Evolutionary conservation across 768 basidiomycete genomes (phyloP).

Genomic region (Mrakia gelida): DNA sequence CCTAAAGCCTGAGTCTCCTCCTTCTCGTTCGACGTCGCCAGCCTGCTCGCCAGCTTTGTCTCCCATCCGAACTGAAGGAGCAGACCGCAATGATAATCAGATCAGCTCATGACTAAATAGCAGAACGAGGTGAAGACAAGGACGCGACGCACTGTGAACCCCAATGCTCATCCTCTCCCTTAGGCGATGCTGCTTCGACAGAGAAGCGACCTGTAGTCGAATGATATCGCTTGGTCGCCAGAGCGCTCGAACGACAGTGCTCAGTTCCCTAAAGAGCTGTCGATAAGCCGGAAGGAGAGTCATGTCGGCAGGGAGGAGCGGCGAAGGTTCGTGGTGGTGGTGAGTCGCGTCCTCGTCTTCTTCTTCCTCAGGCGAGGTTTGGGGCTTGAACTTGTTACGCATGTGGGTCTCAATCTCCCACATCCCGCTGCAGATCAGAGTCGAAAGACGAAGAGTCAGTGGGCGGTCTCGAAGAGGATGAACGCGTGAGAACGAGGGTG

Average conservation of each 20-base stretch:
- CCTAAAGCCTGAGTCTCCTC: constrained; percentile 1
- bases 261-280: background rate
- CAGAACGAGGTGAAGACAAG: too few relatives aligned
- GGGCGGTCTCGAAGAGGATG: background rate
- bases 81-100: background rate
- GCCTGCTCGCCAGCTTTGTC: constrained; percentile 4
- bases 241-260: background rate
- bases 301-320: background rate
- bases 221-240: background rate
- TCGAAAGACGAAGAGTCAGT: background rate
- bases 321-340: background rate
- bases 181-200: background rate
- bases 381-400: background rate
- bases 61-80: background rate
- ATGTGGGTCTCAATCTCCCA: background rate
- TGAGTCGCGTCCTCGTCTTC: background rate
- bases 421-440: background rate
- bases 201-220: background rate
- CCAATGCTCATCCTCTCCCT: constrained; percentile 1
- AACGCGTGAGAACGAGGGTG: background rate
- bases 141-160: background rate
- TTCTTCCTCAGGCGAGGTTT: background rate
- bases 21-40: background rate
- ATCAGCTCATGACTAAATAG: background rate
- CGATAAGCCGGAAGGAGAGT: background rate